A percentile compares a stretch with the other conserved stretches of the same genome.
Evolutionary conservation across 148 eudicot genomes (phyloP).

Genomic region (Rhododendron ovatum): DNA sequence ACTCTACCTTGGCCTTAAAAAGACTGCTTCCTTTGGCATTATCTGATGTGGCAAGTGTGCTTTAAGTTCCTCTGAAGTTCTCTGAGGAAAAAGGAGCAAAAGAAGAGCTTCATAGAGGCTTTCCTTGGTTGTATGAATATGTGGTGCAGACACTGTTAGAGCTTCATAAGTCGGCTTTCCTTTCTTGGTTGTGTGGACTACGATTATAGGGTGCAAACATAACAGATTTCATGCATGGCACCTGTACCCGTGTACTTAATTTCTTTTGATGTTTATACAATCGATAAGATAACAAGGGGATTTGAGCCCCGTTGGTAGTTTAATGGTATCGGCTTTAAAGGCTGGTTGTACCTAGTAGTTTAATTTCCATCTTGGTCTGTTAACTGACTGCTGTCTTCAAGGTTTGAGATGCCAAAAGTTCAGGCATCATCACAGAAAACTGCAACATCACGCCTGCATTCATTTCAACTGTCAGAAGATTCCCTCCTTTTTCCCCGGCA

Average conservation of each 20-base stretch:
- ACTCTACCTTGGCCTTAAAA: background rate
- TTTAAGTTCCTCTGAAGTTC: background rate
- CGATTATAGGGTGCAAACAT: background rate
- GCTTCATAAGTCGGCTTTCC: too few relatives aligned
- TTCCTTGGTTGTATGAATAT: background rate
- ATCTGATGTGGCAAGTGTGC: background rate
- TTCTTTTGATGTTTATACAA: background rate
- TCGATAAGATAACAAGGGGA: background rate
- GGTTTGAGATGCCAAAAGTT: background rate
- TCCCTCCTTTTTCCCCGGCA: background rate
- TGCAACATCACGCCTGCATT: background rate
- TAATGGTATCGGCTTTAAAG: background rate
- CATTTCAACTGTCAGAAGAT: background rate
- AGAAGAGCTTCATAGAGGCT: background rate
- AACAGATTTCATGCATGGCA: background rate
- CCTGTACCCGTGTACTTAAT: background rate
- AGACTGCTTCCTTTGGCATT: background rate
- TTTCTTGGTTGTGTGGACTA: background rate
- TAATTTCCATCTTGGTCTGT: background rate
- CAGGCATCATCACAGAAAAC: background rate
- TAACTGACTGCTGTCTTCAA: background rate
- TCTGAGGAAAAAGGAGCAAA: background rate
- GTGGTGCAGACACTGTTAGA: background rate
- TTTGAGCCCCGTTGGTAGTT: background rate
- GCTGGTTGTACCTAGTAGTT: background rate